These are phyloP conservation scores for Parathielavia hyrcaniae DNA, from an alignment of 495 filamentous ascomycete genomes.

Conservation along the genomic window DNA sequence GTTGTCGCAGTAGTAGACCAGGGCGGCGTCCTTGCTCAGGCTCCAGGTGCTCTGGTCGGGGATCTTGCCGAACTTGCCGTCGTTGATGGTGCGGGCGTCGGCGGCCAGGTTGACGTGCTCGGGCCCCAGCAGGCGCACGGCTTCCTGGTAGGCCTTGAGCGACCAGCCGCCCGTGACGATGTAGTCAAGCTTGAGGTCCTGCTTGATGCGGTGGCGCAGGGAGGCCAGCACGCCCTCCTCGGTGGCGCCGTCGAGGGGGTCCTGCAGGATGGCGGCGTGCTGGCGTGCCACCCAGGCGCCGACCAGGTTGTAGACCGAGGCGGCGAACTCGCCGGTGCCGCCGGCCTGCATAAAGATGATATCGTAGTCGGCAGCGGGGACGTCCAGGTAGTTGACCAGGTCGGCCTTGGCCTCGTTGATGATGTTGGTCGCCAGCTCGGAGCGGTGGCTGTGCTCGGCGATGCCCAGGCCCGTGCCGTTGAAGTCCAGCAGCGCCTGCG, in stretches of 20 bases:
- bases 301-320: slow-evolving; percentile 74
- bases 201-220: slow-evolving; percentile 54
- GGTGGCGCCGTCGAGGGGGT: slow-evolving; percentile 33
- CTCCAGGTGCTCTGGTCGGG: slow-evolving; percentile 70
- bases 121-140: slow-evolving; percentile 63
- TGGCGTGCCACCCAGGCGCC: slow-evolving; percentile 69
- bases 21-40: slow-evolving; percentile 63
- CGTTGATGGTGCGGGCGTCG: slow-evolving; percentile 62
- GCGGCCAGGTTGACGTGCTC: slow-evolving; percentile 72
- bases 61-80: slow-evolving; percentile 85
- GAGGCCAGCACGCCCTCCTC: slow-evolving; percentile 49
- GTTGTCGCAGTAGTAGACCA: slow-evolving; percentile 90
- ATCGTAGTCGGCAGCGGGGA: slow-evolving; percentile 65
- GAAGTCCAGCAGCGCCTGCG: slow-evolving; percentile 74
- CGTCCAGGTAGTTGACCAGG: slow-evolving; percentile 62
- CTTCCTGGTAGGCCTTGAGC: slow-evolving; percentile 85
- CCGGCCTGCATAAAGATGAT: slow-evolving; percentile 77
- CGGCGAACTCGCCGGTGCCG: slow-evolving; percentile 76
- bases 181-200: slow-evolving; percentile 76
- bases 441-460: slow-evolving; percentile 85
- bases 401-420: slow-evolving; percentile 59
- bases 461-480: slow-evolving; percentile 72
- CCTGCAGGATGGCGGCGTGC: slow-evolving; percentile 37
- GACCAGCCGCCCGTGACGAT: slow-evolving; percentile 92
- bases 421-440: slow-evolving; percentile 64